Evolutionary conservation across 352 stramenopile genomes (phyloP), one percentile per base, ranked within the genome.

Genomic region (Vaucheria bursata): DNA sequence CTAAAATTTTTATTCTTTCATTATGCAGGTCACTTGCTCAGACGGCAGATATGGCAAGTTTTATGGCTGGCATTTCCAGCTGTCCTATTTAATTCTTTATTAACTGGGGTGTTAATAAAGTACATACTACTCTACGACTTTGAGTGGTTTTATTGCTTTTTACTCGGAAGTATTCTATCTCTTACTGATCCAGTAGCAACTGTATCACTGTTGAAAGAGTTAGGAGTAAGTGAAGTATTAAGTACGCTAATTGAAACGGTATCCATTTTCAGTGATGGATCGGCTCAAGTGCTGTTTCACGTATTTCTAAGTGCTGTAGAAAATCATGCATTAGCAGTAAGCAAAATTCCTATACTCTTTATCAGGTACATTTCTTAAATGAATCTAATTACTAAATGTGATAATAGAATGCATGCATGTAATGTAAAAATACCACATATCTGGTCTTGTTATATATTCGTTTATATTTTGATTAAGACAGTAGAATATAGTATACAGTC

Each of bases 241-340:
- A 87, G 85, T 25, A 88, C 86, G 8, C 52, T 82, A 31, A 87
- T 90, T 75, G 53, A 84, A 29, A 87, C 86, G 65, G 87, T 90
- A 59, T 86, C 73, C 29, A 76, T 90, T n/a, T 80, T 90, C 25
- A 90, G 91, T 71, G 87, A 90, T 69, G 87, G 87, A 0, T 86
- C 83, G n/a, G 86, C 87, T 0, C 81, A 90, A 31, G 87, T 90
- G 29, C 70, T 91, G 0, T 90, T 89, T 77, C 68, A 68, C 12
- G 77, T 90, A 25, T 88, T 90, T 78, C 45, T 68, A 34, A 34
- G 53, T 31, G 8, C 53, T 31, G 2, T 68, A 7, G 53, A 68
- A 34, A 34, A 34, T 31, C 2, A 68, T 34, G 53, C 34, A 34
- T 34, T 68, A 2, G 8, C 2, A 2, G 53, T 34, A 34, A 7